Evolutionary conservation across 164 flowering plant species (phyloP), one percentile per base, ranked within the genome.

Genomic region (Amborella trichopoda): DNA sequence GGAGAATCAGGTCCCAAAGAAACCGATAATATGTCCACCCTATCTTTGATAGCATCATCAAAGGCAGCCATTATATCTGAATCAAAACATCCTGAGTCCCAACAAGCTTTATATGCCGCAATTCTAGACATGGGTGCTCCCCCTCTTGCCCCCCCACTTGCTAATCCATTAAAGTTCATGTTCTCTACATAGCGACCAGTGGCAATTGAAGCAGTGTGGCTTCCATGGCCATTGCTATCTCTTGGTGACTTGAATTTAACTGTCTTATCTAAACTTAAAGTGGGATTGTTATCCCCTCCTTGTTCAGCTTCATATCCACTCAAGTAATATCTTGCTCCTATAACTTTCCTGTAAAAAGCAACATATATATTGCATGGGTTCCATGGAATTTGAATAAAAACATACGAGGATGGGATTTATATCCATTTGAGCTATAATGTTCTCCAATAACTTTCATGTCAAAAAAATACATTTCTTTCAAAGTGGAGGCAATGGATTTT

Each of bases 121-220:
- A 85, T 71, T 52, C 95, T 73, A 22, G 95, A 74, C 71, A 71
- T 72, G 21, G 91, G 91, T 26, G 83, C 91, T 41, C 91, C 95
- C 40, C 95, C 91, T 56, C 88, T 66, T 3, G 95, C 95, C 48
- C 81, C 81, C 21, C 95, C 95, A 4, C 64, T 49, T 4, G 73
- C 91, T 57, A 82, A 59, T 12, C 88, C 95, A 25, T 55, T 64
- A 46, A 63, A 81, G 48, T 69, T 75, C 79, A 77, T 74, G 56
- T 75, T 53, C 26, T 40, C 11, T 23, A 85, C 91, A 51, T 63
- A 70, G n/a, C 88, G 72, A 23, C 95, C 95, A 1, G 87, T 76
- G 44, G 90, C 87, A 26, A 58, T 84, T 21, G 95, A 84, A 26
- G 95, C 79, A n/a, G 95, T 85, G 60, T 85, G 95, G 57, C 75